Percentiles rank a stretch among this genome's conserved stretches.
Evolutionary conservation across 2,329 filamentous ascomycete genomes (phyloP).

Genomic region (Aspergillus nomiae): DNA sequence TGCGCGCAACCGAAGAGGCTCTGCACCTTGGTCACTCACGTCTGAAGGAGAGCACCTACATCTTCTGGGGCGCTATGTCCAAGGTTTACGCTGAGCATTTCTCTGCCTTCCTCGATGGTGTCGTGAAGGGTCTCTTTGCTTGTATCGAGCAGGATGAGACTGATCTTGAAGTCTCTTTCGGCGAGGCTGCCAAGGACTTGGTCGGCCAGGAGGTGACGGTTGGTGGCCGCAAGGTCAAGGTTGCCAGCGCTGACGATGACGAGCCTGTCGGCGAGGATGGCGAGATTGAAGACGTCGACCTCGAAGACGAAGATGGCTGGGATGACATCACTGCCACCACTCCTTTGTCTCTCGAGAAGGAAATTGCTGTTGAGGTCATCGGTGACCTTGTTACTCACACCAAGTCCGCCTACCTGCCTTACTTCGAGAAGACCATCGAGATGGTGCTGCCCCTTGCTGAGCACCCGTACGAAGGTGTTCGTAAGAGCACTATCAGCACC

Average conservation of each 20-base stretch:
- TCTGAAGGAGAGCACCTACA: conserved; percentile 94
- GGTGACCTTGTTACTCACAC: conserved; percentile 90
- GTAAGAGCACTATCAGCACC: conserved; percentile 87
- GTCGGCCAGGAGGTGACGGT: conserved; percentile 75
- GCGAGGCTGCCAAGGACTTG: conserved; percentile 72
- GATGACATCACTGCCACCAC: conserved; percentile 82
- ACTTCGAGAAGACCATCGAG: conserved; percentile 86
- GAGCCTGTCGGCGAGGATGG: conserved; percentile 54
- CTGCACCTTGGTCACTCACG: conserved; percentile 85
- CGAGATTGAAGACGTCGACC: conserved; percentile 64
- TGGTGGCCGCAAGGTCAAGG: conserved; percentile 82
- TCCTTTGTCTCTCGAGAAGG: conserved; percentile 90
- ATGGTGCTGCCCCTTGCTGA: conserved; percentile 78
- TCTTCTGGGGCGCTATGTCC: conserved; percentile 91
- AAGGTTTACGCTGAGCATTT: conserved; percentile 81
- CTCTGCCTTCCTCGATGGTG: conserved; percentile 49
- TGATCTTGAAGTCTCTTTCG: conserved; percentile 74
- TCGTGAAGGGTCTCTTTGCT: conserved; percentile 65
- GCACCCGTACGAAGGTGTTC: conserved; percentile 89
- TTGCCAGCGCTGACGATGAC: conserved; percentile 66
- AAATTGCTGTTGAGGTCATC: conserved; percentile 92
- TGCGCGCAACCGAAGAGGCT: conserved; percentile 90
- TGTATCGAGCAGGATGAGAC: conserved; percentile 88
- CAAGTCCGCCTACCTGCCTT: conserved; percentile 76
- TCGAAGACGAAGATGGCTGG: conserved; percentile 81